Conservation (phyloP, 495 filamentous ascomycete species). For the Penicillium angulare region DNA sequence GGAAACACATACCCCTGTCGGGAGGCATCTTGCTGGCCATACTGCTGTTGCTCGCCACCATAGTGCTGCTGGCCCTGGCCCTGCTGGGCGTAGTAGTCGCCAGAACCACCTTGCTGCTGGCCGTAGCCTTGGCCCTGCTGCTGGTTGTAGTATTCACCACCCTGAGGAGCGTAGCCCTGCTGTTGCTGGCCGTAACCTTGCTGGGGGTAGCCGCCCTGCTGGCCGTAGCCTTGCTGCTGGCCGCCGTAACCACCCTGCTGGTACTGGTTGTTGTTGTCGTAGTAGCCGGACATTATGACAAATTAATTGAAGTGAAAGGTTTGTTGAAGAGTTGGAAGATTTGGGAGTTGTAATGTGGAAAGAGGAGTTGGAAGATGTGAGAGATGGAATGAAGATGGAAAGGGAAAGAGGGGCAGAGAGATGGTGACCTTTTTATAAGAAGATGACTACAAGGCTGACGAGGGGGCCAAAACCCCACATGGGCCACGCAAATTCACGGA, state of each 20-base stretch:
- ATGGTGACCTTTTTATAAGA: slow-evolving; percentile 26
- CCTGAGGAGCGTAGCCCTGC: too few species aligned
- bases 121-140: slow-evolving; percentile 37
- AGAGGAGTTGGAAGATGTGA: slow-evolving; percentile 1
- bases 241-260: slow-evolving; percentile 32
- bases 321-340: background rate
- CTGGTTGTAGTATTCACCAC: slow-evolving; percentile 24
- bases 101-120: slow-evolving; percentile 23
- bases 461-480: slow-evolving; percentile 19
- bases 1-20: slow-evolving; percentile 25
- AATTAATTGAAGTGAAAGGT: background rate
- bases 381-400: slow-evolving; percentile 2
- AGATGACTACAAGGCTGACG: slow-evolving; percentile 29
- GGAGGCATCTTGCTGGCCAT: slow-evolving; percentile 31
- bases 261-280: slow-evolving; percentile 11
- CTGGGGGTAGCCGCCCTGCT: slow-evolving; percentile 24
- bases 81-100: slow-evolving; percentile 23
- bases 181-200: slow-evolving; percentile 19
- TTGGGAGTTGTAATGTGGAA: background rate
- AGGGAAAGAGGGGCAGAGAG: slow-evolving; percentile 14
- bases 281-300: slow-evolving; percentile 42
- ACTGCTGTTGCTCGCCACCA: slow-evolving; percentile 18
- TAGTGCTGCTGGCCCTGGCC: slow-evolving; percentile 22
- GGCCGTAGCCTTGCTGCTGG: slow-evolving; percentile 29
- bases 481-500: slow-evolving; percentile 17